Base-by-base conservation (phyloP, 805 yeast genomes). In the Schizosaccharomyces japonicus region DNA sequence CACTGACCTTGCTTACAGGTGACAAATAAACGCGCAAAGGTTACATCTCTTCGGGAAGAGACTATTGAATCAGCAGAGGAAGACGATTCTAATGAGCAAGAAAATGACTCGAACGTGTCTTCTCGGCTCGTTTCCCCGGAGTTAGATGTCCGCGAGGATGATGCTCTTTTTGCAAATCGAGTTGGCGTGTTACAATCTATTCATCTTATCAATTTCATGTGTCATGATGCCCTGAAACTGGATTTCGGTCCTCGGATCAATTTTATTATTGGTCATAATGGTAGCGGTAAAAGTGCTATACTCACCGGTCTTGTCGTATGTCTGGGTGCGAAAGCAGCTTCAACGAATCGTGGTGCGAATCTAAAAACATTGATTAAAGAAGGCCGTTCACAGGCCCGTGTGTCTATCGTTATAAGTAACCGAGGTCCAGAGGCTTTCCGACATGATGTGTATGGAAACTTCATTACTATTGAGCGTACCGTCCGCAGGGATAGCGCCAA, bases 221-320 rank as follows among this genome's bases (percentile, higher is more conserved):
- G 93, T 53, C 98, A 90, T 58, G 78, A 74, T 44, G 73, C 80
- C 49, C 81, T 90, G 56, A 75, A 74, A 49, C 62, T 90, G 6
- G 71, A 68, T 34, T 69, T 87, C 49, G 79, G 87, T 0, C 95
- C 95, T 0, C 67, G 77, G 1, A 66, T 90, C 57, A 90, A 90
- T 58, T 74, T 90, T 77, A 80, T 90, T 50, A 78, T 90, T 48
- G 98, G 95, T 0, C 95, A 95, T 10, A 90, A 90, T 59, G 99
- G 99, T 31, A 73, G 94, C 0, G 98, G 98, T 5, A 90, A 90
- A 57, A 77, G 90, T 33, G 83, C 96, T 0, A 73, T 90, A 55
- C 85, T 90, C 3, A 81, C 95, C 51, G 96, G 95, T 0, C 73
- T 87, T 1, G 87, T 94, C 57, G 66, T 90, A 30, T 94, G 95